Evolutionary conservation across 768 basidiomycete species (phyloP).

Genomic region (Steccherinum ochraceum): DNA sequence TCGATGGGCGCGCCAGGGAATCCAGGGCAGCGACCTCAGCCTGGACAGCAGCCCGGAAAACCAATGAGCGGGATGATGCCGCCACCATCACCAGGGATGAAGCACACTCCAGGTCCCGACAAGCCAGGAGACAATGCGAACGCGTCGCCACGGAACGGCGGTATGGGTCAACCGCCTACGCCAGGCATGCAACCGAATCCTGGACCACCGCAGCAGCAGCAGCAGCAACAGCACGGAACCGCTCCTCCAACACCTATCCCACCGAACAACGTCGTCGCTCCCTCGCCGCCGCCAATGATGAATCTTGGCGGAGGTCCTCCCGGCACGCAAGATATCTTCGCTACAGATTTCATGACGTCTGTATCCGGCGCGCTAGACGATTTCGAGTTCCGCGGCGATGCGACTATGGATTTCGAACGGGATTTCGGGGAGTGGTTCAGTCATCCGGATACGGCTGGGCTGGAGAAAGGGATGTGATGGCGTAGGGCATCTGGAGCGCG

Average conservation of each 20-base stretch:
- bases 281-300: slow-evolving; percentile 30
- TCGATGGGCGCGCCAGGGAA: slow-evolving; percentile 13
- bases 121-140: slow-evolving; percentile 7
- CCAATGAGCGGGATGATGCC: slow-evolving; percentile 41
- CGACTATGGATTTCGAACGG: slow-evolving; percentile 56
- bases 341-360: slow-evolving; percentile 39
- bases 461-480: slow-evolving; percentile 3
- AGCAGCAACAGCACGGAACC: slow-evolving; percentile 15
- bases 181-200: slow-evolving; percentile 5
- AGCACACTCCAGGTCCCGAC: slow-evolving; percentile 10
- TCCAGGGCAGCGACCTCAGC: background rate
- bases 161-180: slow-evolving; percentile 8
- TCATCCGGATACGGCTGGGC: slow-evolving; percentile 15
- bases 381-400: slow-evolving; percentile 37
- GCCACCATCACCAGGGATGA: slow-evolving; percentile 44
- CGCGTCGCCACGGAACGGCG: slow-evolving; percentile 19
- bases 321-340: slow-evolving; percentile 11
- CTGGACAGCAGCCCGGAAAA: slow-evolving; percentile 22
- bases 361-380: slow-evolving; percentile 34
- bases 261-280: slow-evolving; percentile 27
- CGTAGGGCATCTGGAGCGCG: background rate
- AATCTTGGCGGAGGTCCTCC: slow-evolving; percentile 9
- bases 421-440: slow-evolving; percentile 72
- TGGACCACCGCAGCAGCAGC: slow-evolving; percentile 8
- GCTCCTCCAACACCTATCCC: slow-evolving; percentile 33